Base-by-base conservation (phyloP, 2,329 filamentous ascomycete genomes). In the Alternaria ventricosa region DNA sequence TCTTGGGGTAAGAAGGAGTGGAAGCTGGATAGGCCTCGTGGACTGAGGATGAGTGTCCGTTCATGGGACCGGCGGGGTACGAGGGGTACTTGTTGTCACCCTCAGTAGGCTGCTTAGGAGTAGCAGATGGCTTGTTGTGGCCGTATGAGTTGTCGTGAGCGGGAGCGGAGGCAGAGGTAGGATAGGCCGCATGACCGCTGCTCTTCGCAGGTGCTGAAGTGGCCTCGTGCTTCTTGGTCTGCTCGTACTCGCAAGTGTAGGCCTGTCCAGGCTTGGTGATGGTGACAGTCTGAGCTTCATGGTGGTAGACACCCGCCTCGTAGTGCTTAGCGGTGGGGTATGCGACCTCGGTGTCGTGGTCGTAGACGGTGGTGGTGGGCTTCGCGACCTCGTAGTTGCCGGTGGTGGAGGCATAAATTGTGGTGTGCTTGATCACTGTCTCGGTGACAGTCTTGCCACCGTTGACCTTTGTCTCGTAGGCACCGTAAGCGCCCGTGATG, bases 311-410 rank as follows among this genome's bases (percentile, higher is more conserved):
- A 55, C 75, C 72, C 0, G 73, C 65, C 13, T 64, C 45, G 64
- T 74, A 75, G 23, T 65, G 55, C 10, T 60, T 67, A 33, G 72
- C 69, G 57, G 73, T 77, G 36, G 64, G 70, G 55, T 66, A 79
- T 51, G 54, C 71, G 36, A 76, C 72, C 55, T 59, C 66, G 27
- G 75, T 72, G 61, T 71, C 63, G 43, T 73, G 65, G 50, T 69
- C 72, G 44, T 71, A 73, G 46, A 61, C 49, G 55, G 79, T 78
- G 25, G 72, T 66, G 55, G 79, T 79, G 18, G 78, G 76, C 65
- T 79, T 77, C 22, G 65, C 57, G 60, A 81, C 71, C 46, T 71
- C 71, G 69, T 78, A 75, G 49, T 68, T 66, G 28, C 74, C 75
- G 28, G 76, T 68, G 43, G 57, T 65, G 33, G 66, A 61, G 57